Conservation (phyloP, 768 basidiomycete species). For the Krasilnikovozyma curviuscula region DNA sequence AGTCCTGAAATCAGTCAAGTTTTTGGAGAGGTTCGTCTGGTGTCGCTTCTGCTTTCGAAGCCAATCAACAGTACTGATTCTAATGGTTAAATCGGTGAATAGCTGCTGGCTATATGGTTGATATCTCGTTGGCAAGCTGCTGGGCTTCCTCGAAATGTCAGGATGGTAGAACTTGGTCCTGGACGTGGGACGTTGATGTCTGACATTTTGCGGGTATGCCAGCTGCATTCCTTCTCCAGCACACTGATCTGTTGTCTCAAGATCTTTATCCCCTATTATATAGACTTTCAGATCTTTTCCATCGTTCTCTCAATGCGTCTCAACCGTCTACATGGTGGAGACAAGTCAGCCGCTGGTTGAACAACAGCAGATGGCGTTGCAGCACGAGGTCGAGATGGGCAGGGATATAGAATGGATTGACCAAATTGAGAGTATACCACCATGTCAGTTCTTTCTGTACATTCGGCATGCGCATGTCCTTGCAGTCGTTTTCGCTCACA, state of each 20-base stretch:
- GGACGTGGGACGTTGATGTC: conserved; percentile 80
- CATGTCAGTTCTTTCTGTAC: conserved; percentile 18
- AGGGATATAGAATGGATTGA: conserved; percentile 47
- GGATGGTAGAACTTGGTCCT: conserved; percentile 80
- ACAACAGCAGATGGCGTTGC: conserved; percentile 41
- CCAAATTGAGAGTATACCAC: conserved; percentile 45
- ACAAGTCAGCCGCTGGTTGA: conserved; percentile 48
- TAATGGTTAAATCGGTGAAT: conserved; percentile 6
- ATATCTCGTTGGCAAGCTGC: conserved; percentile 49
- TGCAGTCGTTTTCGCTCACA: background rate
- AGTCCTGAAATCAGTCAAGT: conserved; percentile 91
- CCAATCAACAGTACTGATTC: background rate
- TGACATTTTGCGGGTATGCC: conserved; percentile 62
- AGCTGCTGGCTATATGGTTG: conserved; percentile 79
- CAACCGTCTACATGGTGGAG: conserved; percentile 54
- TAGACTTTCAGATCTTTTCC: conserved; percentile 25
- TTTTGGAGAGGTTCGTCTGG: conserved; percentile 62
- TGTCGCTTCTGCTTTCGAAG: background rate
- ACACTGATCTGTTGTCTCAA: background rate
- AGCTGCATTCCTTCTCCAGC: background rate
- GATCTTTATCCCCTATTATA: conserved; percentile 12
- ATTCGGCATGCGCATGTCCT: conserved; percentile 21
- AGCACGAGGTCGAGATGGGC: conserved; percentile 3
- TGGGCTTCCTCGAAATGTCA: conserved; percentile 35
- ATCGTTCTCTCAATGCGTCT: background rate